These are phyloP conservation scores for Phytophthora tubulina DNA, from an alignment of 352 stramenopile genomes.

Conservation along the genomic window DNA sequence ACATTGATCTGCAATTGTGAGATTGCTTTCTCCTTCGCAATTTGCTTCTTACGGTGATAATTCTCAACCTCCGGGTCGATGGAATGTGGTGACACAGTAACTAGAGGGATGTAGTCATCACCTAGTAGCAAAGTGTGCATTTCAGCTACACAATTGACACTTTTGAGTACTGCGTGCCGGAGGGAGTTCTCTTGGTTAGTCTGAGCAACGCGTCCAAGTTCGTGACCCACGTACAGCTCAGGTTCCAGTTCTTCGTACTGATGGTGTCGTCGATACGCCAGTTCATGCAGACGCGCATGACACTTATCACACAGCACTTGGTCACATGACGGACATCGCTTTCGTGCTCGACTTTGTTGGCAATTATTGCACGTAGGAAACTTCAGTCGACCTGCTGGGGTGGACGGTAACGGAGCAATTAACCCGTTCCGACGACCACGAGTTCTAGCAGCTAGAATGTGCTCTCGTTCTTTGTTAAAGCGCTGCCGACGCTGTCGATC, in stretches of 20 bases:
- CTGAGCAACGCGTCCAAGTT: slow-evolving; percentile 29
- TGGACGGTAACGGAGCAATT: slow-evolving; percentile 57
- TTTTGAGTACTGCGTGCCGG: slow-evolving; percentile 30
- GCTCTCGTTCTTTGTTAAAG: slow-evolving; percentile 58
- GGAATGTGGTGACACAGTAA: not conserved
- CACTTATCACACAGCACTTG: slow-evolving; percentile 73
- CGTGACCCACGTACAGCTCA: slow-evolving; percentile 37
- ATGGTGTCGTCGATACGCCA: slow-evolving; percentile 62
- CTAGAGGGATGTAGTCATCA: not conserved
- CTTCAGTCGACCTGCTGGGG: slow-evolving; percentile 47
- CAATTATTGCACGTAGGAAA: slow-evolving; percentile 68
- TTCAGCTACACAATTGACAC: slow-evolving; percentile 36
- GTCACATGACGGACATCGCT: slow-evolving; percentile 62
- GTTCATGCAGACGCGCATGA: slow-evolving; percentile 63
- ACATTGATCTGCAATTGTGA: slow-evolving; percentile 68
- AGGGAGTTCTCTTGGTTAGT: slow-evolving; percentile 48
- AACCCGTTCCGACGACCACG: slow-evolving; percentile 64
- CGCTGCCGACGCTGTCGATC: slow-evolving; percentile 32
- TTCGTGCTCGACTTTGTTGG: slow-evolving; percentile 49
- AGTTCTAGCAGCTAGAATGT: slow-evolving; percentile 44
- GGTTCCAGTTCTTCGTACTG: slow-evolving; percentile 54
- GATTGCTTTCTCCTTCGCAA: slow-evolving; percentile 61
- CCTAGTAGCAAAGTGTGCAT: slow-evolving; percentile 42
- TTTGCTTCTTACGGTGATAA: slow-evolving; percentile 53
- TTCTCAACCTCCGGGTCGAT: slow-evolving; percentile 59